These are phyloP conservation scores for Trametopsis cervina DNA, from an alignment of 768 basidiomycete species.

Conservation along the genomic window DNA sequence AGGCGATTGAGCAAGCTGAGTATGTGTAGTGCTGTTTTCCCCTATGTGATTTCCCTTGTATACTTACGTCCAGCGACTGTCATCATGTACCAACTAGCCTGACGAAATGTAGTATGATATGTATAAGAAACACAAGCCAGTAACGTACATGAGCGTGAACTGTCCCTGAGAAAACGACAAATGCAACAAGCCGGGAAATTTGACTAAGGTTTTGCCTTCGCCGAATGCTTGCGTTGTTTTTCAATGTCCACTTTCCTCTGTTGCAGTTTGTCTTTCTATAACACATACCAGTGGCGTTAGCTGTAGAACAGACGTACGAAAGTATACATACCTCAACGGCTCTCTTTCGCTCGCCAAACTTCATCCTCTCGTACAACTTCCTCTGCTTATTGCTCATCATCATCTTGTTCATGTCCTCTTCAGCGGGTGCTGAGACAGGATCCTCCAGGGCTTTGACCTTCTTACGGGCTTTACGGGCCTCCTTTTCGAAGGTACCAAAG, in stretches of 20 bases:
- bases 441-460: slow-evolving; percentile 27
- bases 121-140: too few species aligned
- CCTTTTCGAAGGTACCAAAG: slow-evolving; percentile 70
- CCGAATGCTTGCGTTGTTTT: slow-evolving; percentile 20
- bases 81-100: too few species aligned
- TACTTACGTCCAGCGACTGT: too few species aligned
- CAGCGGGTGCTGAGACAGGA: slow-evolving; percentile 26
- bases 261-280: slow-evolving; percentile 23
- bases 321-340: slow-evolving; percentile 60
- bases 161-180: too few species aligned
- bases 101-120: too few species aligned
- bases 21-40: neutral
- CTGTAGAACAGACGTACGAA: neutral
- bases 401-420: slow-evolving; percentile 94
- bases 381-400: slow-evolving; percentile 94
- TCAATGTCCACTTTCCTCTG: slow-evolving; percentile 20
- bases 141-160: too few species aligned
- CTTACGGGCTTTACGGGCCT: slow-evolving; percentile 56
- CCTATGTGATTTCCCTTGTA: too few species aligned
- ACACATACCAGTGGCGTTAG: slow-evolving; percentile 10
- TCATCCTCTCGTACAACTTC: slow-evolving; percentile 92
- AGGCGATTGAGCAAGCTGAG: slow-evolving; percentile 35
- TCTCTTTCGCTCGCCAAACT: slow-evolving; percentile 75
- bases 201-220: slow-evolving; percentile 12
- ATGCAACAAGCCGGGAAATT: too few species aligned